Percentiles rank a stretch among this genome's conserved stretches.
phyloP scores from a whole-genome alignment of 306 rosid genomes.

The Pachyrhizus erosus region DNA sequence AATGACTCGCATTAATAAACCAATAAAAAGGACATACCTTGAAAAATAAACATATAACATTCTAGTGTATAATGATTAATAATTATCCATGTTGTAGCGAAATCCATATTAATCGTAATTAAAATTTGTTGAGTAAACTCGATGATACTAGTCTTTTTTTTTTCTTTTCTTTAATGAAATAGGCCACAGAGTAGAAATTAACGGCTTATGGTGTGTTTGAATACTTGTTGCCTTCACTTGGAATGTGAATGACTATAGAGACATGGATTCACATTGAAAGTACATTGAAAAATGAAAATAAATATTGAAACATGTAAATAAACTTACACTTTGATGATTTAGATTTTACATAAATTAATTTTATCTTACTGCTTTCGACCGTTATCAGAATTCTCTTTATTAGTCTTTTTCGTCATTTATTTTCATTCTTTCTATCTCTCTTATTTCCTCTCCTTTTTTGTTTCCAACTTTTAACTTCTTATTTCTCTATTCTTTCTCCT shows the following conservation, averaged over 20 bases:
- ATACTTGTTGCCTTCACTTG: too few species aligned
- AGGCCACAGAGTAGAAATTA: background rate
- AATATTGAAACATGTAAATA: too few species aligned
- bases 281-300: too few species aligned
- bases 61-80: background rate
- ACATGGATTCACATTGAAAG: too few species aligned
- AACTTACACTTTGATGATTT: too few species aligned
- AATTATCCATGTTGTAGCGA: background rate
- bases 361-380: background rate
- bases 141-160: background rate
- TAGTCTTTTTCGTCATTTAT: background rate
- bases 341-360: background rate
- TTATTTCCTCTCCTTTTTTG: background rate
- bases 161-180: background rate
- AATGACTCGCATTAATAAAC: conserved; percentile 8
- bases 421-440: too few species aligned
- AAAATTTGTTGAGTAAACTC: background rate
- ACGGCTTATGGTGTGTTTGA: too few species aligned
- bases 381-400: background rate
- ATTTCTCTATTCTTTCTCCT: background rate
- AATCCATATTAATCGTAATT: background rate
- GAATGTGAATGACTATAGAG: too few species aligned
- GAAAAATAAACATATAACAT: background rate
- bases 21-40: background rate
- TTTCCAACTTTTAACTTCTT: background rate